Evolutionary conservation across 257 asterid species (phyloP), one percentile per base, ranked within the genome.

Genomic region (Solanum okadae): DNA sequence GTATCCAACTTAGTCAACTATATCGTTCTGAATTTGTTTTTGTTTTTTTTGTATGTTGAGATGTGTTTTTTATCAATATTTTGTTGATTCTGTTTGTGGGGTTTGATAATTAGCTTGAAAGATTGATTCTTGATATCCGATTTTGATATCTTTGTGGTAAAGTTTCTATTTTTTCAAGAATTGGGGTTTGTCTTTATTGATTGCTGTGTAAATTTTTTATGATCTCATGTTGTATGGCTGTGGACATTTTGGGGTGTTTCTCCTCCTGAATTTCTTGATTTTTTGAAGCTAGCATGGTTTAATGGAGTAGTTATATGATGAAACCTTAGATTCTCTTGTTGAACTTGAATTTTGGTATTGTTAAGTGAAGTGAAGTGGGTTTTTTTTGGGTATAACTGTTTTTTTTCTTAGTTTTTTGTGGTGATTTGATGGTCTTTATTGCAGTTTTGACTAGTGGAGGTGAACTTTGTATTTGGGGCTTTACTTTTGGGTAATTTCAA

Each of bases 361-460:
- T 81, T 18, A 29, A 46, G 42, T 18, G 86, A 46, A 46, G 37
- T 22, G 68, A 33, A 35, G 23, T 84, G 71, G 46, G 83, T 65
- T 10, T 67, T 5, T 42, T 25, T 89, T 8, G 84, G 63, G 63
- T 5, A 29, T 44, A 16, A 15, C 18, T 46, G 25, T 29, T n/a
- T 18, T 81, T 14, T 44, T 81, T 46, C 42, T 46, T 81, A 29
- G 86, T 25, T 33, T 86, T 86, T 59, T 49, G 83, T 86, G 89
- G 84, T 88, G 91, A 82, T 92, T 83, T 93, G 78, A 31, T 89
- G 89, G 90, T 61, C 91, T 63, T 87, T 70, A 87, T 90, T 94
- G 96, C 96, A 94, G 96, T 89, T 90, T 90, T 92, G 78, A 89
- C 90, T 88, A 70, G 87, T 87, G 92, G 92, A 92, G 92, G 93